phyloP scores from a whole-genome alignment of 2,329 filamentous ascomycete genomes.

The Penicillium sp. region DNA sequence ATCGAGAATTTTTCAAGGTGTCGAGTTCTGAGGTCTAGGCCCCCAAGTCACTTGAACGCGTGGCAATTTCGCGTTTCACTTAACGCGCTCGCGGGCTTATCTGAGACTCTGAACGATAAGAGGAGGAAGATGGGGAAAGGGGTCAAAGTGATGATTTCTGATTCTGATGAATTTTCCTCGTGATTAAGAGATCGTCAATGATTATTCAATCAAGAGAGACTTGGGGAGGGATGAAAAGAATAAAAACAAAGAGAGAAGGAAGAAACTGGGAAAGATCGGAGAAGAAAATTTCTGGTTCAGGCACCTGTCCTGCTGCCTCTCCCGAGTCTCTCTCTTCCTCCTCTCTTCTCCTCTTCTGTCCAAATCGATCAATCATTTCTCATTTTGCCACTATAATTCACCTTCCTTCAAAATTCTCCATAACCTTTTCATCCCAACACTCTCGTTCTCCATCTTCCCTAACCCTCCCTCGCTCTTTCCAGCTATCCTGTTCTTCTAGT shows the following conservation, averaged over 20 bases:
- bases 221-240: not conserved
- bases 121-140: constrained; percentile 4
- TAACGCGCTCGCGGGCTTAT: constrained; percentile 34
- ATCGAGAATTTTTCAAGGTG: not conserved
- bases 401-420: not conserved
- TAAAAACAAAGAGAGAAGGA: not conserved
- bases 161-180: not conserved
- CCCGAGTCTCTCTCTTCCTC: not conserved
- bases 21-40: not conserved
- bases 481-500: too few relatives aligned
- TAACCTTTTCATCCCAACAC: not conserved
- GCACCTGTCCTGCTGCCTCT: constrained; percentile 17
- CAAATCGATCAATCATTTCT: constrained; percentile 7
- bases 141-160: not conserved
- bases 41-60: constrained; percentile 33
- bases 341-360: constrained; percentile 7
- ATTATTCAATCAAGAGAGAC: not conserved
- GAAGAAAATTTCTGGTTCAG: constrained; percentile 26
- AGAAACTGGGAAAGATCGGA: constrained; percentile 6
- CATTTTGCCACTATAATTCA: not conserved
- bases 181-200: not conserved
- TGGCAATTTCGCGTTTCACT: constrained; percentile 43
- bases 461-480: too few relatives aligned
- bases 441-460: too few relatives aligned
- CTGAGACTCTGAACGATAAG: constrained; percentile 4